phyloP scores from a whole-genome alignment of 2,329 filamentous ascomycete species.

The Aspergillus puulaauensis region DNA sequence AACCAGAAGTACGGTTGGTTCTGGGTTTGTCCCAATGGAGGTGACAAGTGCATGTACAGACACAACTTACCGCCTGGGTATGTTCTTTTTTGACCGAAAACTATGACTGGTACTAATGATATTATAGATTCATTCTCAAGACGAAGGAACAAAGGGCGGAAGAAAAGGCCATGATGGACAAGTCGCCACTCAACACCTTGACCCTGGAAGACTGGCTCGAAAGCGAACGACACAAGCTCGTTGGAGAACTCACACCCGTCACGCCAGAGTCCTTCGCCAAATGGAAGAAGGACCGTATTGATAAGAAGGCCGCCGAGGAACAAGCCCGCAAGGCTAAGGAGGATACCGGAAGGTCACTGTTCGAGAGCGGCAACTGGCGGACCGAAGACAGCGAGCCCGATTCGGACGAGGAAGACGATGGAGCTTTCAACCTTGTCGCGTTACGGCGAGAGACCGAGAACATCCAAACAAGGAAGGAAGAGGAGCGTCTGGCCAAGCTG shows the following conservation, averaged over 20 bases:
- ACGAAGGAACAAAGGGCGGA: slow-evolving; percentile 95
- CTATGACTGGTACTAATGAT: slow-evolving; percentile 8
- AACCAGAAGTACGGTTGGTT: slow-evolving; percentile 99
- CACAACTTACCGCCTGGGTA: slow-evolving; percentile 93
- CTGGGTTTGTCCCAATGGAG: slow-evolving; percentile 95
- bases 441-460: slow-evolving; percentile 82
- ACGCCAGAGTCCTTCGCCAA: slow-evolving; percentile 90
- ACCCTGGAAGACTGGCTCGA: slow-evolving; percentile 98
- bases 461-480: slow-evolving; percentile 71
- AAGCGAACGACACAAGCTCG: slow-evolving; percentile 92
- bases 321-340: slow-evolving; percentile 90
- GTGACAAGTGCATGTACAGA: slow-evolving; percentile 97
- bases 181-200: slow-evolving; percentile 88
- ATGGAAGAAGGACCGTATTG: slow-evolving; percentile 92
- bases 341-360: slow-evolving; percentile 89
- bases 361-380: slow-evolving; percentile 94
- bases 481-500: slow-evolving; percentile 58
- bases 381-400: slow-evolving; percentile 63
- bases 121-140: slow-evolving; percentile 82
- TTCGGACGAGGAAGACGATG: slow-evolving; percentile 51
- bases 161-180: slow-evolving; percentile 94
- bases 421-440: slow-evolving; percentile 75
- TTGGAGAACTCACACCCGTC: slow-evolving; percentile 86
- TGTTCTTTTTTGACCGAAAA: slow-evolving; percentile 37
- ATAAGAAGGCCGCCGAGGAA: slow-evolving; percentile 95